Base-by-base conservation (phyloP, 2,329 filamentous ascomycete genomes). In the Verticillium albo-atrum region DNA sequence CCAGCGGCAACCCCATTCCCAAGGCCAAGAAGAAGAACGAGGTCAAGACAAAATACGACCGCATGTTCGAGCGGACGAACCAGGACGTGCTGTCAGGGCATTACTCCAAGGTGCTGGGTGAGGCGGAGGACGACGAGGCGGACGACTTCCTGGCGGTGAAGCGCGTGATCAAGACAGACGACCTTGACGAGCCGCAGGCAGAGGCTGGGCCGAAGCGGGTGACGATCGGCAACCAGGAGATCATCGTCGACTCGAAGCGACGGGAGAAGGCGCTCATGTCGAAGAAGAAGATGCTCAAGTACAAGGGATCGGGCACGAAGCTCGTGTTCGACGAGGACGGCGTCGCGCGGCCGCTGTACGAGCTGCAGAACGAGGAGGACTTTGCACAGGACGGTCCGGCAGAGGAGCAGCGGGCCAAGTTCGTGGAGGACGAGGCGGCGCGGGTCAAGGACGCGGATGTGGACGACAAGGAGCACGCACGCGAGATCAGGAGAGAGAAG, bases 11-110 rank as follows among this genome's bases (percentile, higher is more conserved):
- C n/a, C n/a, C n/a, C n/a, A n/a, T n/a, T n/a, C n/a, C n/a, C n/a
- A 77, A 75, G 51, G 74, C 62, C 55, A 50, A 72, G 34, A 78
- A 77, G 60, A 78, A 79, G 76, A 79, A 82, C 12, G 84, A 87
- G 67, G 91, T 97, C 20, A 86, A 92, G 62, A 99, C 96, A 32
- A 98, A 97, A 74, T 96, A 96, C 72, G 92, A 99, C 74, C 89
- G 92, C 67, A 98, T 99, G 95, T 97, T 98, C 74, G 94, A 97
- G 78, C 84, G 95, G 62, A 90, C 89, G 67, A 99, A 99, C 75
- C 94, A 98, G 75, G 93, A 97, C 70, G 90, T 99, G 32, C 77
- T 99, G 64, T 93, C 94, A n/a, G 87, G 89, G 59, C 95, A 99
- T 75, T 98, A 97, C 79, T 86, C 87, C 61, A 97, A 94, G 70